Percentiles rank a stretch among this genome's conserved stretches.
Conservation (phyloP, 176 grass and related monocot genomes). For the Hsuehochloa calcarea region DNA sequence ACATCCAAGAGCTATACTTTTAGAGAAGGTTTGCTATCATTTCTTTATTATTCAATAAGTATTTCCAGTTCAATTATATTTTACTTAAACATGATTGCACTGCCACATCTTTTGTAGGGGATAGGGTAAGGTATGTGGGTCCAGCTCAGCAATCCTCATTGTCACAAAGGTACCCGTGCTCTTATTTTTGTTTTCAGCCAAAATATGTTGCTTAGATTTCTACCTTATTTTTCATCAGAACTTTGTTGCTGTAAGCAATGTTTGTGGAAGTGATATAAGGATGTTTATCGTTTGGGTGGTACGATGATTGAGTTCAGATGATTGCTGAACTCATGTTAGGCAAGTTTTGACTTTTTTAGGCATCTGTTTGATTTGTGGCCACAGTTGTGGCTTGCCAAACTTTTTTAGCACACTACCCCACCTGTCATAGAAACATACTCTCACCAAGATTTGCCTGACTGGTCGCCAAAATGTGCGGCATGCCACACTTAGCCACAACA, state of each 20-base stretch:
- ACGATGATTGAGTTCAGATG: not conserved
- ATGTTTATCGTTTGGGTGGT: not conserved
- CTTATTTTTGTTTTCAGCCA: not conserved
- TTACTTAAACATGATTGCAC: conserved; percentile 6
- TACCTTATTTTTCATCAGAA: conserved; percentile 13
- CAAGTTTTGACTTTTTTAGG: not conserved
- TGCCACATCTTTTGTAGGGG: conserved; percentile 55
- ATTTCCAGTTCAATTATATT: conserved; percentile 19
- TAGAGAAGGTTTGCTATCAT: conserved; percentile 67
- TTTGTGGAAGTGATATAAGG: not conserved
- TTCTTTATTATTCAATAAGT: conserved; percentile 9
- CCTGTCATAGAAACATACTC: not conserved
- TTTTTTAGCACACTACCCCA: not conserved
- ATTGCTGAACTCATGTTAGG: not conserved
- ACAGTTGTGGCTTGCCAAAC: not conserved
- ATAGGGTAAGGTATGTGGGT: conserved; percentile 86
- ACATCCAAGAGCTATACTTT: conserved; percentile 94
- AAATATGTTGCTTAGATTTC: not conserved
- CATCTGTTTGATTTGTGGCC: not conserved
- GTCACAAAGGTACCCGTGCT: conserved; percentile 52
- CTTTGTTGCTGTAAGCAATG: not conserved
- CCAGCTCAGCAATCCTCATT: conserved; percentile 41
- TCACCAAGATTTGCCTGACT: not conserved
- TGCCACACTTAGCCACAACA: not conserved
- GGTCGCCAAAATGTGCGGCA: not conserved